Evolutionary conservation across 345 rosid genomes (phyloP).

Genomic region (Pistacia atlantica): DNA sequence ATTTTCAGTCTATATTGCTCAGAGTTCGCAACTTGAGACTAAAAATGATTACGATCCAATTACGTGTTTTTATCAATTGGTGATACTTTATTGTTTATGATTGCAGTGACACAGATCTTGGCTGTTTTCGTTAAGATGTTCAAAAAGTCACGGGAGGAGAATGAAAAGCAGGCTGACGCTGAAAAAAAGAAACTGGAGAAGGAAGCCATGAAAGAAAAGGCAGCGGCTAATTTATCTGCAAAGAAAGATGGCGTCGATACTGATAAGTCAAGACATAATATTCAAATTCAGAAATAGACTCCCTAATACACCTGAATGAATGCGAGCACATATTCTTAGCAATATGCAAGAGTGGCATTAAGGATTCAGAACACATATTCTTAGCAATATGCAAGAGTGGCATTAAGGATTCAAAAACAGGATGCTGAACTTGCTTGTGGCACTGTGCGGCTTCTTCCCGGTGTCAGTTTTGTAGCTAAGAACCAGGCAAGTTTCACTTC

Average conservation of each 20-base stretch:
- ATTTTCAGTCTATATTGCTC: neutral
- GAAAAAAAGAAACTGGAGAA: conserved; percentile 92
- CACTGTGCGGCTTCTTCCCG: neutral
- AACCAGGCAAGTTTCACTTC: neutral
- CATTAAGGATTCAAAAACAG: neutral
- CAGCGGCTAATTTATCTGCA: conserved; percentile 38
- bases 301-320: neutral
- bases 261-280: conserved; percentile 32
- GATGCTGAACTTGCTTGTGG: neutral
- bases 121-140: conserved; percentile 79
- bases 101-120: conserved; percentile 88
- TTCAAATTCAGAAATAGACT: conserved; percentile 39
- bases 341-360: neutral
- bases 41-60: neutral
- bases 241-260: conserved; percentile 55
- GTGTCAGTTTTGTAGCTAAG: neutral
- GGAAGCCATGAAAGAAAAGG: conserved; percentile 76
- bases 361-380: neutral
- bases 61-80: neutral
- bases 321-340: neutral
- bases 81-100: conserved; percentile 12
- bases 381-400: neutral
- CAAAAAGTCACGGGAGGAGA: conserved; percentile 81
- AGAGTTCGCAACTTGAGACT: neutral
- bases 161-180: conserved; percentile 76